A percentile compares a stretch with the other conserved stretches of the same genome.
phyloP scores from a whole-genome alignment of 2,329 filamentous ascomycete species.

The Pestalotiopsis sp. region DNA sequence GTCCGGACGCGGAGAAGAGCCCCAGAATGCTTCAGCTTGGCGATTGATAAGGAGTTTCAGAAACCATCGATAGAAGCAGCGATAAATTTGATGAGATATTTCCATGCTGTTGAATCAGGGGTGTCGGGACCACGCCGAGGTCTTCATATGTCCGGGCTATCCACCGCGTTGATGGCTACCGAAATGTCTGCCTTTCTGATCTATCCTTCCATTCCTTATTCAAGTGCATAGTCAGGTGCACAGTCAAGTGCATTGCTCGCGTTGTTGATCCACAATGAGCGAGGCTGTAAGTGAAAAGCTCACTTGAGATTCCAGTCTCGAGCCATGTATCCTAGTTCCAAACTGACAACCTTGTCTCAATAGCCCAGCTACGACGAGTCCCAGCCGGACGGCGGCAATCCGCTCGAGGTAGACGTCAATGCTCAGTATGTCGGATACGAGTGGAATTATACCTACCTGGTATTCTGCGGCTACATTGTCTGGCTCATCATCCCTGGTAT shows the following conservation, averaged over 20 bases:
- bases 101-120: constrained; percentile 3
- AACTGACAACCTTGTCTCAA: background rate
- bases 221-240: no score
- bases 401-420: constrained; percentile 32
- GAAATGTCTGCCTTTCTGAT: background rate
- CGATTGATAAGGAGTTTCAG: background rate
- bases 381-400: constrained; percentile 27
- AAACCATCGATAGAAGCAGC: background rate
- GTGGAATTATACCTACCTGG: constrained; percentile 63
- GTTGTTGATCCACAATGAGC: background rate
- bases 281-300: constrained; percentile 7
- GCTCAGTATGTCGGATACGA: constrained; percentile 60
- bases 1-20: background rate
- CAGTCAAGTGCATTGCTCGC: background rate
- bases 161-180: background rate
- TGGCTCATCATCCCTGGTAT: constrained; percentile 59
- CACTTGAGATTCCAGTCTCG: background rate
- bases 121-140: background rate
- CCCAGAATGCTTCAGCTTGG: background rate
- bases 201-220: background rate
- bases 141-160: background rate
- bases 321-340: background rate
- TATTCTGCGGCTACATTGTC: constrained; percentile 62
- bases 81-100: constrained; percentile 1
- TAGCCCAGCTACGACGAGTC: constrained; percentile 23